These are phyloP conservation scores for Simplicillium sp. DNA, from an alignment of 2,329 filamentous ascomycete species.

Conservation along the genomic window DNA sequence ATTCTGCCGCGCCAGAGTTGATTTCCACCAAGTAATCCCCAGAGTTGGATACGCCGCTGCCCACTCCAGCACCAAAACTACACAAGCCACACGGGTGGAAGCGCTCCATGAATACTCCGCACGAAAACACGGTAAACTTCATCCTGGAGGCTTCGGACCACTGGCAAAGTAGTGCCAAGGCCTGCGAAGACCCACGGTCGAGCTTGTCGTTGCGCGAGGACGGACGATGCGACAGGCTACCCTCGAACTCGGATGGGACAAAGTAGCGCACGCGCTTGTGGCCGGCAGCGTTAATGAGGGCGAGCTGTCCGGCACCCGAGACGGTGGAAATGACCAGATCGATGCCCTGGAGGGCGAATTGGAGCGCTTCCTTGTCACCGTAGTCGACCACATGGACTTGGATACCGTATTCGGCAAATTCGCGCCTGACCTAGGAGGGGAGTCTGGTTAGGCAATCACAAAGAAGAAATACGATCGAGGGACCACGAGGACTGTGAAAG, in stretches of 20 bases:
- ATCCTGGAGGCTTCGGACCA: conserved; percentile 44
- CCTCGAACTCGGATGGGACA: conserved; percentile 69
- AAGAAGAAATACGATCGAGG: no score
- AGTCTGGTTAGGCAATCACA: conserved; percentile 8
- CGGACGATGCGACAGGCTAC: conserved; percentile 45
- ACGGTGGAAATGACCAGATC: conserved; percentile 71
- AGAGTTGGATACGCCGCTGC: conserved; percentile 42
- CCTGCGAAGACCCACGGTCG: conserved; percentile 49
- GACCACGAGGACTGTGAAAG: no score
- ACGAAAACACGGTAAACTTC: conserved; percentile 61
- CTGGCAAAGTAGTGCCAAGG: conserved; percentile 45
- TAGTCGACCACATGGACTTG: conserved; percentile 66
- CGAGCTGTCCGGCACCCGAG: conserved; percentile 54
- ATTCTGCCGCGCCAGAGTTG: conserved; percentile 45
- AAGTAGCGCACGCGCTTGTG: conserved; percentile 56
- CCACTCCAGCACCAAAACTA: conserved; percentile 46
- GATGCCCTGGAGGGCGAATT: conserved; percentile 59
- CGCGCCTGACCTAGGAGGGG: conserved; percentile 36
- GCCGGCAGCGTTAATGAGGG: conserved; percentile 63
- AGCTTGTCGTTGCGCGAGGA: conserved; percentile 40
- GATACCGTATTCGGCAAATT: conserved; percentile 45
- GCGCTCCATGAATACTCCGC: conserved; percentile 67
- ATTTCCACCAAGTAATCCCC: conserved; percentile 61
- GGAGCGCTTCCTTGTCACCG: conserved; percentile 43
- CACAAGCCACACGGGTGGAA: conserved; percentile 60